These are phyloP conservation scores for Aspergillus fumigatus DNA, from an alignment of 2,329 filamentous ascomycete genomes.

Conservation along the genomic window DNA sequence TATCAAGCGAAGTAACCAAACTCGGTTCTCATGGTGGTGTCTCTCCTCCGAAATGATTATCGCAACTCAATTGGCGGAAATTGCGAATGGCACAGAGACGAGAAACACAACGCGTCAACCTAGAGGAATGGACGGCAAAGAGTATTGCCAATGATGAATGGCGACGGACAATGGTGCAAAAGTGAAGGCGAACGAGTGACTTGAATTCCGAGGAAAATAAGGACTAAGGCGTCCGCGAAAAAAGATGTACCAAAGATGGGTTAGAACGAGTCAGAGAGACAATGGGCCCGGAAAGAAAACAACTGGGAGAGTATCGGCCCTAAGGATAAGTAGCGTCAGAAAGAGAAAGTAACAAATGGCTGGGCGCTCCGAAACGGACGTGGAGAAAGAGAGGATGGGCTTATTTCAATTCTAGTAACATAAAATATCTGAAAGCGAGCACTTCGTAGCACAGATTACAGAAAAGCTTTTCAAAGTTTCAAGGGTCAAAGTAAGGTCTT, in stretches of 20 bases:
- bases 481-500: conserved; percentile 3
- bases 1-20: background rate
- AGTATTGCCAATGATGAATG: background rate
- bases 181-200: conserved; percentile 10
- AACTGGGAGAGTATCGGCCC: background rate
- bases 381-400: conserved; percentile 3
- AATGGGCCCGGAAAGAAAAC: background rate
- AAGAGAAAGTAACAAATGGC: background rate
- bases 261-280: background rate
- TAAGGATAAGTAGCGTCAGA: background rate
- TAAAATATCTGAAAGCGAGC: background rate
- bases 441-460: background rate
- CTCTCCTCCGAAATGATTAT: background rate
- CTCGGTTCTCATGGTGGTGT: background rate
- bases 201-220: background rate
- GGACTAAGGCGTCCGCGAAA: background rate
- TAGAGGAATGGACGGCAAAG: background rate
- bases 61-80: background rate
- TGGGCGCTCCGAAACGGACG: background rate
- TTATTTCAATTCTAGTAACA: background rate
- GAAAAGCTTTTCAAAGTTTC: background rate
- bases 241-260: background rate
- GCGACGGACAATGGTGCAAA: conserved; percentile 5
- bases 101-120: background rate
- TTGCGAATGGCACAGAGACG: background rate